These are phyloP conservation scores for Rhodotorula babjevae DNA, from an alignment of 768 basidiomycete genomes.

Conservation along the genomic window DNA sequence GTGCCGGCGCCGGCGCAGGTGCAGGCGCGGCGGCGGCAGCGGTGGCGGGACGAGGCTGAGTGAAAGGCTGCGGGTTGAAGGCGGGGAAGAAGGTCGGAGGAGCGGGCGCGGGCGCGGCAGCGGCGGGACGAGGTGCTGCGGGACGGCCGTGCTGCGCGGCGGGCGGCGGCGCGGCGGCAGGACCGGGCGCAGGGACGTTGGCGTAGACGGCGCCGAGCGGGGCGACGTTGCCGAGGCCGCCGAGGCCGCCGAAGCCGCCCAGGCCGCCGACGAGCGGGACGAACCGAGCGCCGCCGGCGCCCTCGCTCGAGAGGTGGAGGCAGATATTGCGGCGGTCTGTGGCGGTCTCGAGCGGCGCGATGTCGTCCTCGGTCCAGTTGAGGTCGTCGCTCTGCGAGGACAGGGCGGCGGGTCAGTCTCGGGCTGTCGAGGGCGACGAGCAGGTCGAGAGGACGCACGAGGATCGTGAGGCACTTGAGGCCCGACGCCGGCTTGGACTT, in stretches of 20 bases:
- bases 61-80: too few relatives aligned
- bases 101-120: neutral
- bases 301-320: slow-evolving; percentile 17
- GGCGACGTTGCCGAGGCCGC: neutral
- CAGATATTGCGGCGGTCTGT: neutral
- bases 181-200: too few relatives aligned
- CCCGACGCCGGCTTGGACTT: slow-evolving; percentile 11
- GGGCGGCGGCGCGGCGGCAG: too few relatives aligned
- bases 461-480: slow-evolving; percentile 14
- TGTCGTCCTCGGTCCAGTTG: slow-evolving; percentile 12
- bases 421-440: too few relatives aligned
- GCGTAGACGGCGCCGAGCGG: neutral
- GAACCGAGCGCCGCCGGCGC: neutral
- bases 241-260: neutral
- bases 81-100: too few relatives aligned
- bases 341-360: slow-evolving; percentile 12
- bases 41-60: too few relatives aligned
- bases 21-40: neutral
- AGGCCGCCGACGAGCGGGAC: slow-evolving; percentile 3
- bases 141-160: neutral
- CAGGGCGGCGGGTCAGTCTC: neutral
- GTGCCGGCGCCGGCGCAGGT: neutral
- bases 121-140: neutral
- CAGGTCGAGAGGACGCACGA: neutral
- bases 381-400: slow-evolving; percentile 26